Evolutionary conservation across 306 rosid species (phyloP).

Genomic region (Quercus engelmannii): DNA sequence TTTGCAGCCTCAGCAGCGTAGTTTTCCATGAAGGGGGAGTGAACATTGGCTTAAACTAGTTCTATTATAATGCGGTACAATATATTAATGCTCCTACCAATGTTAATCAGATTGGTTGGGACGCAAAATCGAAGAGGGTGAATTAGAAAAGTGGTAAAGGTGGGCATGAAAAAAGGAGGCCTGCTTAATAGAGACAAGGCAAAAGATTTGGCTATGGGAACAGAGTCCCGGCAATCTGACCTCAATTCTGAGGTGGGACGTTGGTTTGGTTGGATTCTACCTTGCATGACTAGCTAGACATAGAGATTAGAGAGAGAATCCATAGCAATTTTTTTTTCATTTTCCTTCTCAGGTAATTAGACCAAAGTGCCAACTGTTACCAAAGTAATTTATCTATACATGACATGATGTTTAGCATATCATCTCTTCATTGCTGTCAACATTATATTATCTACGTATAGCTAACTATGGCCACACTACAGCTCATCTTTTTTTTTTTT

Average conservation of each 20-base stretch:
- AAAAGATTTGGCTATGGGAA: constrained; percentile 52
- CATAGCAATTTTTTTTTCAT: background rate
- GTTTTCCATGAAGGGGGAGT: constrained; percentile 51
- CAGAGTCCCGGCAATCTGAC: constrained; percentile 69
- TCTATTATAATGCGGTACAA: constrained; percentile 16
- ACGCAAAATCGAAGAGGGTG: constrained; percentile 23
- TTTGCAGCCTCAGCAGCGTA: constrained; percentile 48
- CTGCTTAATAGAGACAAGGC: constrained; percentile 56
- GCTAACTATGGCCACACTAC: no score
- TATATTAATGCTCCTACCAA: constrained; percentile 21
- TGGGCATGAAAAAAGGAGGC: constrained; percentile 62
- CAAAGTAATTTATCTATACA: no score
- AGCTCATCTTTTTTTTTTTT: no score
- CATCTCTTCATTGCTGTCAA: no score
- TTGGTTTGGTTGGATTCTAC: constrained; percentile 59
- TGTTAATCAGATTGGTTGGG: constrained; percentile 21
- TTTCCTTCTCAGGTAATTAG: background rate
- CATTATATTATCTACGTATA: no score
- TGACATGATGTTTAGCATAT: no score
- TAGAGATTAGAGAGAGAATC: background rate
- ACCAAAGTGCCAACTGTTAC: background rate
- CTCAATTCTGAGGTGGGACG: constrained; percentile 55
- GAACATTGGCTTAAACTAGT: constrained; percentile 44
- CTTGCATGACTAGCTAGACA: background rate
- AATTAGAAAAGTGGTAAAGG: constrained; percentile 57